Evolutionary conservation across 192 early-diverging fungal species (phyloP).

Genomic region (Coemansia sp.): DNA sequence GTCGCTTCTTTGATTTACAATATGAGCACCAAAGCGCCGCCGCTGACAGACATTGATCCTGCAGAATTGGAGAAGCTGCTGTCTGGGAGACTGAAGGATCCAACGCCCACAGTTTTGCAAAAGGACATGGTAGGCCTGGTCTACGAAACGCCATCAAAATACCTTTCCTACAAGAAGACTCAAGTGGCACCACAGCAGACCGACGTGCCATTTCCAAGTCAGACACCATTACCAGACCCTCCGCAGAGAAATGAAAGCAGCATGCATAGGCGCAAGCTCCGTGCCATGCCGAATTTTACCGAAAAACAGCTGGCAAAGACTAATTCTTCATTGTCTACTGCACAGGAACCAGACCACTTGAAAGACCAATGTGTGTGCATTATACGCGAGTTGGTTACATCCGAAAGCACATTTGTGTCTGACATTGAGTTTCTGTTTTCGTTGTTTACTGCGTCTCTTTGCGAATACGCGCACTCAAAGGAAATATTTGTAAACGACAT

Average conservation of each 20-base stretch:
- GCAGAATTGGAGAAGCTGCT: conserved; percentile 32
- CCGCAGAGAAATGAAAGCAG: conserved; percentile 30
- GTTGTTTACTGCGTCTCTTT: conserved; percentile 38
- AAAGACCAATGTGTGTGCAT: conserved; percentile 42
- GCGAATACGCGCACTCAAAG: conserved; percentile 23
- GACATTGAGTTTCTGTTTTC: conserved; percentile 55
- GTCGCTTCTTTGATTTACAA: neutral
- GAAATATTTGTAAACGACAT: conserved; percentile 23
- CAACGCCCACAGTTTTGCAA: conserved; percentile 29
- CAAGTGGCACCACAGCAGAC: neutral
- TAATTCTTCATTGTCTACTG: neutral
- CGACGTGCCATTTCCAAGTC: neutral
- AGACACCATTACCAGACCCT: neutral
- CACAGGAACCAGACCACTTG: neutral
- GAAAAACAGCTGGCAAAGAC: neutral
- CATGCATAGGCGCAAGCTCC: neutral
- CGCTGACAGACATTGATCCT: conserved; percentile 12
- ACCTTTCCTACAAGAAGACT: neutral
- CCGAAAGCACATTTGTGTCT: conserved; percentile 55
- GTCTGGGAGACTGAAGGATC: conserved; percentile 17
- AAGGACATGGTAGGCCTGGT: neutral
- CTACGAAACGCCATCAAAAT: neutral
- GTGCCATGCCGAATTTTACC: neutral
- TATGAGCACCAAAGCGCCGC: neutral
- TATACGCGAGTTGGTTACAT: conserved; percentile 50